These are phyloP conservation scores for Pichia sp. DNA, from an alignment of 1,139 yeast genomes.

Conservation along the genomic window DNA sequence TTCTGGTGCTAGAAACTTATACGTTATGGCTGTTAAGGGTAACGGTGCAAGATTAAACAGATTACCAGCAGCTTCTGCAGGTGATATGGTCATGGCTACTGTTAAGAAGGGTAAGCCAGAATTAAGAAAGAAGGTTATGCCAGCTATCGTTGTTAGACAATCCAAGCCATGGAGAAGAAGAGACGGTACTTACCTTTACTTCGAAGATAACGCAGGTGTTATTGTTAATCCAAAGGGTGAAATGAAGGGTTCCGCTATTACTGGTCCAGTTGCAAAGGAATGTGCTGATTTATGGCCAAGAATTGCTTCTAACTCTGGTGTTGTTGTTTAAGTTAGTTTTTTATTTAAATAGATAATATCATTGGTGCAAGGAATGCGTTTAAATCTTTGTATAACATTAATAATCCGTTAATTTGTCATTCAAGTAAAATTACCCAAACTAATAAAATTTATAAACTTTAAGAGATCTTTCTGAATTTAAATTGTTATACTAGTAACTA, in stretches of 20 bases:
- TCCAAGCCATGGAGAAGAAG: constrained; percentile 99
- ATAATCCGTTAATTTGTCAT: constrained; percentile 14
- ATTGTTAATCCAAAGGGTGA: constrained; percentile 99
- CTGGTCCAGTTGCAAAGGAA: constrained; percentile 99
- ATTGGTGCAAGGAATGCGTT: constrained; percentile 22
- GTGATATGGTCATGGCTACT: constrained; percentile 99
- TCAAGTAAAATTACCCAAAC: not conserved
- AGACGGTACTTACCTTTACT: constrained; percentile 99
- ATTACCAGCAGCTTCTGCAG: constrained; percentile 99
- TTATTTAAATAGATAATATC: constrained; percentile 13
- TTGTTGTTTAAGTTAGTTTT: constrained; percentile 70
- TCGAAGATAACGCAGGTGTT: constrained; percentile 99
- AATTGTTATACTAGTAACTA: too few species aligned
- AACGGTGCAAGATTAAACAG: constrained; percentile 99
- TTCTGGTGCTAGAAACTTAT: constrained; percentile 99
- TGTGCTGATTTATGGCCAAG: constrained; percentile 99
- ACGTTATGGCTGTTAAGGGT: constrained; percentile 98
- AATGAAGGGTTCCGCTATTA: constrained; percentile 99
- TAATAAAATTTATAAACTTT: not conserved
- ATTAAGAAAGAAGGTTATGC: constrained; percentile 99
- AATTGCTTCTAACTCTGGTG: constrained; percentile 99
- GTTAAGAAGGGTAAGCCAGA: constrained; percentile 99
- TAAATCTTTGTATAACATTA: constrained; percentile 15
- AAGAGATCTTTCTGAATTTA: too few species aligned
- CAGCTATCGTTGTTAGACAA: constrained; percentile 99